phyloP scores from a whole-genome alignment of 2,329 filamentous ascomycete genomes.

The Monilinia vaccinii-corymbosi region DNA sequence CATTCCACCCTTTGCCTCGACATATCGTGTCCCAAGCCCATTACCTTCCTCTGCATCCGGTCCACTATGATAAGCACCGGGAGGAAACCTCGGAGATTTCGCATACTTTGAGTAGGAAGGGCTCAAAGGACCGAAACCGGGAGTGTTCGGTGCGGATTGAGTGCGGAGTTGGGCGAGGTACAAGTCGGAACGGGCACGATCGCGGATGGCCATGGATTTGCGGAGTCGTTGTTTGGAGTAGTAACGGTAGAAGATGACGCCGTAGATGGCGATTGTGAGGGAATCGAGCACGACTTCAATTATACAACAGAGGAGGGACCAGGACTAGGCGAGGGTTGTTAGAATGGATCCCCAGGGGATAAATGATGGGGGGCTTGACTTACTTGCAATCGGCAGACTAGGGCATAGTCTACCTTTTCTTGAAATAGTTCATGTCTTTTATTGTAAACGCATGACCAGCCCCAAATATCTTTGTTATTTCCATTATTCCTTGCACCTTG shows the following conservation, averaged over 20 bases:
- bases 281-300: slow-evolving; percentile 93
- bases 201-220: slow-evolving; percentile 94
- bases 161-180: slow-evolving; percentile 79
- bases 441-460: slow-evolving; percentile 94
- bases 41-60: slow-evolving; percentile 44
- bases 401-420: slow-evolving; percentile 75
- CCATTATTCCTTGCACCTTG: slow-evolving; percentile 67
- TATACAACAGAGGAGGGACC: slow-evolving; percentile 91
- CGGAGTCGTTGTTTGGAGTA: slow-evolving; percentile 91
- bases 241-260: slow-evolving; percentile 92
- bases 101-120: slow-evolving; percentile 38
- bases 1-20: slow-evolving; percentile 47
- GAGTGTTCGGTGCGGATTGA: slow-evolving; percentile 91
- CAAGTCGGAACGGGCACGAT: slow-evolving; percentile 87
- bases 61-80: slow-evolving; percentile 42
- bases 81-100: slow-evolving; percentile 48
- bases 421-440: slow-evolving; percentile 67
- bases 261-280: slow-evolving; percentile 87
- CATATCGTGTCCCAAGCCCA: slow-evolving; percentile 37
- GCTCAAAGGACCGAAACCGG: slow-evolving; percentile 69
- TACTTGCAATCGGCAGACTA: slow-evolving; percentile 83
- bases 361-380: slow-evolving; percentile 23
- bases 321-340: slow-evolving; percentile 52
- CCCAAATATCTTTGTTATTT: slow-evolving; percentile 86
- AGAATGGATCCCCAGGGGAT: background rate